Conservation (phyloP, 176 grass and related monocot genomes). For the Pontederia crassipes region DNA sequence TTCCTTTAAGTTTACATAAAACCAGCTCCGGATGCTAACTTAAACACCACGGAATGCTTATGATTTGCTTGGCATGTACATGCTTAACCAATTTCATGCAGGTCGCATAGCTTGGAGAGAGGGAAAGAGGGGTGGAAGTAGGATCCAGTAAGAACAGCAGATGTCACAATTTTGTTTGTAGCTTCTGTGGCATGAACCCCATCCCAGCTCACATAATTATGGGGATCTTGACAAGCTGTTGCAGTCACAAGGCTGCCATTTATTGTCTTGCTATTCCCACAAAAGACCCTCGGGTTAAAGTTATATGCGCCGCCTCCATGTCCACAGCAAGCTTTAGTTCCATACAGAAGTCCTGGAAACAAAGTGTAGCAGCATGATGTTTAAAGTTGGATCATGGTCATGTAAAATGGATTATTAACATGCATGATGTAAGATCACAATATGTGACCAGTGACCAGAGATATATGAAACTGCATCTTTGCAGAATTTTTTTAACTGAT, state of each 20-base stretch:
- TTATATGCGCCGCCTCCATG: constrained; percentile 42
- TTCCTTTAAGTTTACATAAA: no score
- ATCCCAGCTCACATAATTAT: constrained; percentile 70
- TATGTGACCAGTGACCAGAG: no score
- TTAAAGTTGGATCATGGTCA: background rate
- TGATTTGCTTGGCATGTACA: constrained; percentile 9
- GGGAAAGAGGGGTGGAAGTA: constrained; percentile 30
- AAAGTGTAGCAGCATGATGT: background rate
- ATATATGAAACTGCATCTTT: no score
- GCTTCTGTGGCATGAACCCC: constrained; percentile 74
- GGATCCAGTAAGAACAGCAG: constrained; percentile 30
- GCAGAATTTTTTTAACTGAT: no score
- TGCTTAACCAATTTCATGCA: constrained; percentile 20
- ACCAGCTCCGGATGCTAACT: no score
- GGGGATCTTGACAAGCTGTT: constrained; percentile 34
- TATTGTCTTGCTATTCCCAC: constrained; percentile 47
- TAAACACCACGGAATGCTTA: background rate
- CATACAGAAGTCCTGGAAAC: constrained; percentile 42
- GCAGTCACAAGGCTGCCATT: constrained; percentile 24
- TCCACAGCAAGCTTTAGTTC: constrained; percentile 53
- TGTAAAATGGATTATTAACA: background rate
- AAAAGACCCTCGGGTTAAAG: constrained; percentile 32
- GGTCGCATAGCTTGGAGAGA: constrained; percentile 31
- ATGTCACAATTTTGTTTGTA: constrained; percentile 36
- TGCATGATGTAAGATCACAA: background rate